Evolutionary conservation across 1,139 yeast genomes (phyloP), one percentile per base, ranked within the genome.

Genomic region (Kluyveromyces marxianus): DNA sequence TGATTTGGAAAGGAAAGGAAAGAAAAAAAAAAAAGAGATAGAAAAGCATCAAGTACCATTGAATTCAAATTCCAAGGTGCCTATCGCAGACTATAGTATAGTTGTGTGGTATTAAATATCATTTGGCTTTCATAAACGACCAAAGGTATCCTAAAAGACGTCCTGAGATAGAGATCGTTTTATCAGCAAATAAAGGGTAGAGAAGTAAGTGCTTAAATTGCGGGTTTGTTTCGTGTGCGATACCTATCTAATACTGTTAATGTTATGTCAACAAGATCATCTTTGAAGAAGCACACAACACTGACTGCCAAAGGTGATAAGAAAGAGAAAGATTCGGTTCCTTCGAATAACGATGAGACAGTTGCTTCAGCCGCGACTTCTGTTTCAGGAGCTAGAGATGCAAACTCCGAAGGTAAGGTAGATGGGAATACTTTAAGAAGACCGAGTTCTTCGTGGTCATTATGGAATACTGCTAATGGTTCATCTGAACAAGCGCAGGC

Each of bases 371-470:
- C 21, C 21, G 21, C 21, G 21, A 14, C 21, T 14, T 14, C 21
- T 14, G 21, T 14, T 14, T 14, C 21, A 14, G 21, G 21, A 14
- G 21, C 21, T 14, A 14, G 21, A 14, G 21, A 14, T 14, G 21
- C 21, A 14, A 14, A 14, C 21, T 14, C 21, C 25, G 26, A 37
- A 27, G 24, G 25, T 4, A 37, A 30, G 30, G 37, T 31, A 6
- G 32, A 24, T 4, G 37, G 27, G 34, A 27, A 26, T 4, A 29
- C 14, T 27, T 41, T 30, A 7, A 35, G 37, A 28, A 30, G 44
- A 33, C 47, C 47, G 3, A 32, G 39, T 14, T 41, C 38, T 25
- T 37, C 44, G 21, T 44, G 47, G 47, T 34, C 41, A n/a, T 7
- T 44, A 10, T 44, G 47, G 47, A 39, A 41, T 21, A 26, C 37